Base-by-base conservation (phyloP, 495 filamentous ascomycete species). In the Podospora sp. region DNA sequence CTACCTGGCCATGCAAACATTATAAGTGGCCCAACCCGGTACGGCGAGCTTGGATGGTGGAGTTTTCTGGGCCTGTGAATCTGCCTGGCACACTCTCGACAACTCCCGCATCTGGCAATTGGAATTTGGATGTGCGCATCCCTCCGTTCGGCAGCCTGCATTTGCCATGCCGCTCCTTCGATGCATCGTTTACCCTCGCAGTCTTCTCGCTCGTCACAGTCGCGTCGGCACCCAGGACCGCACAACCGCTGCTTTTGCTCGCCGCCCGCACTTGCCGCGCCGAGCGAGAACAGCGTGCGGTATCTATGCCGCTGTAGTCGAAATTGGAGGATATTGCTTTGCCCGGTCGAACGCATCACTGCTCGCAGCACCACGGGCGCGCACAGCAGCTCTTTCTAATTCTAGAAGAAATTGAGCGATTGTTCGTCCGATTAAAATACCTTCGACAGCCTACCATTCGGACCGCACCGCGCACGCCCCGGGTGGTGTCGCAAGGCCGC, bases 271-370 rank as follows among this genome's bases (percentile, higher is more conserved):
- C 26, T 62, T 50, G 60, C 60, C 60, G 60, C 33, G 60, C 33
- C 16, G 7, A 8, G 33, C 60, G 36, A 62, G 21, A 49, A 24
- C 35, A 8, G 12, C 29, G 35, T 50, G 33, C 60, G 7, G 26
- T 4, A 60, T 60, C 29, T 14, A 60, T 36, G n/a, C 26, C 29
- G 57, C 57, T 60, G 57, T 60, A 60, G 26, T 62, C 60, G 60
- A 62, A 61, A 61, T 61, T 61, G 59, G 59, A 40, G 20, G 20
- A 62, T 60, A 60, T 60, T 60, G 57, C n/a, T n/a, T 36, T 46
- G 20, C 20, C 60, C 33, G 60, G 57, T 33, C 57, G 36, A 9
- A 21, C 60, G 21, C 20, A 16, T 50, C 35, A 40, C 57, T 36
- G 3, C 25, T 36, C 25, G 25, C 8, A 36, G 14, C n/a, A 14